phyloP scores from a whole-genome alignment of 148 eudicot species.

The Chenopodium quinoa region DNA sequence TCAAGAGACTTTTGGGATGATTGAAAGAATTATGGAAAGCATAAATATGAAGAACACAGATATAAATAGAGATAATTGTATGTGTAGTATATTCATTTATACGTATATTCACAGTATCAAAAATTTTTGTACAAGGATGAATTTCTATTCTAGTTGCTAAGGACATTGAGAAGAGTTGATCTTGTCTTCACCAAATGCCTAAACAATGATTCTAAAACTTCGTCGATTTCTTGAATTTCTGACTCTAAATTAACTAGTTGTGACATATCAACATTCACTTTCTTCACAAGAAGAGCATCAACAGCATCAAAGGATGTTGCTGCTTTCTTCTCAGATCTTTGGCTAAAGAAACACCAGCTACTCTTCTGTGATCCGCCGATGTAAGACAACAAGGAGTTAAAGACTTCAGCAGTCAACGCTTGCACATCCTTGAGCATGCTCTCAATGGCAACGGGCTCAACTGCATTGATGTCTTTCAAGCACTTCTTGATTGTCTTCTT shows the following conservation, averaged over 20 bases:
- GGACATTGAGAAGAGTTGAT: slow-evolving; percentile 42
- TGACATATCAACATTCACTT: background rate
- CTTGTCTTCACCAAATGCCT: slow-evolving; percentile 43
- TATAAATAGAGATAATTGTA: background rate
- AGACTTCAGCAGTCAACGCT: slow-evolving; percentile 2
- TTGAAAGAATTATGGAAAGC: background rate
- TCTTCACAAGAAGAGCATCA: slow-evolving; percentile 16
- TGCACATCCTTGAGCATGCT: too few species aligned
- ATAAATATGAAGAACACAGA: background rate
- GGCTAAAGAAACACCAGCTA: slow-evolving; percentile 18
- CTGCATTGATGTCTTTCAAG: too few species aligned
- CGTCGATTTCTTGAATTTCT: slow-evolving; percentile 33
- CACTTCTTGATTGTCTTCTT: too few species aligned
- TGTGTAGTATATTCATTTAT: background rate
- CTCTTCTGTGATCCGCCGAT: slow-evolving; percentile 6
- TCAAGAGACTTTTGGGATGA: background rate
- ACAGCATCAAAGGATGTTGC: slow-evolving; percentile 12
- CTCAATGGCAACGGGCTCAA: too few species aligned
- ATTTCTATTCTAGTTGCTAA: slow-evolving; percentile 30
- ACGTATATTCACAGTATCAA: background rate
- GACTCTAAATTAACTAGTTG: slow-evolving; percentile 23
- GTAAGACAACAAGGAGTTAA: slow-evolving; percentile 18
- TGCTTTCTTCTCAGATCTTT: background rate
- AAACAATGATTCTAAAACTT: slow-evolving; percentile 34
- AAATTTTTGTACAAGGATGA: background rate